phyloP scores from a whole-genome alignment of 2,329 filamentous ascomycete species.

The Colletotrichum costaricense region DNA sequence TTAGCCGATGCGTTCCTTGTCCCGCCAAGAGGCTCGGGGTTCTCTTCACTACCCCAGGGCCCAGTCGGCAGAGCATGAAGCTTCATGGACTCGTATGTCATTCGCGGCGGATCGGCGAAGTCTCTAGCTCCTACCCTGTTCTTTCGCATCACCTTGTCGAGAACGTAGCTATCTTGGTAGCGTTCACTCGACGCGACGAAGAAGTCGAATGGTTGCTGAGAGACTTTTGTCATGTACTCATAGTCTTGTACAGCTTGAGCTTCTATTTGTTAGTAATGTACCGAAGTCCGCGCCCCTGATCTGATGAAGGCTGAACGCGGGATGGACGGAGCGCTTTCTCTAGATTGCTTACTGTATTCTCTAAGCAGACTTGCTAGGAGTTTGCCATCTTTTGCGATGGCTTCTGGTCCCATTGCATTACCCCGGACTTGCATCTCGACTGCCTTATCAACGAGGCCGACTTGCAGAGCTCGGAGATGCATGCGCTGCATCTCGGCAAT shows the following conservation, averaged over 20 bases:
- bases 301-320: no score
- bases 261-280: not conserved
- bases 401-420: no score
- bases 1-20: not conserved
- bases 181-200: not conserved
- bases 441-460: not conserved
- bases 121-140: not conserved
- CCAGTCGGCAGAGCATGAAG: not conserved
- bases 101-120: not conserved
- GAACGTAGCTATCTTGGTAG: not conserved
- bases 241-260: not conserved
- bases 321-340: no score
- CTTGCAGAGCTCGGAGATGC: not conserved
- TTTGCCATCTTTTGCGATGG: no score
- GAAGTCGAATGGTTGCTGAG: not conserved
- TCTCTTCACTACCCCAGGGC: not conserved
- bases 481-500: not conserved
- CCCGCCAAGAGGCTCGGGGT: not conserved
- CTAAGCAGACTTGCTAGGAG: no score
- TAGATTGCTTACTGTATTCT: no score
- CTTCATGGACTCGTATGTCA: not conserved
- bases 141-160: not conserved
- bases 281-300: no score
- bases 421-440: not conserved
- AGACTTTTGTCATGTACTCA: not conserved